Evolutionary conservation across 2,329 filamentous ascomycete species (phyloP).

Genomic region (Ophiostoma piceae): DNA sequence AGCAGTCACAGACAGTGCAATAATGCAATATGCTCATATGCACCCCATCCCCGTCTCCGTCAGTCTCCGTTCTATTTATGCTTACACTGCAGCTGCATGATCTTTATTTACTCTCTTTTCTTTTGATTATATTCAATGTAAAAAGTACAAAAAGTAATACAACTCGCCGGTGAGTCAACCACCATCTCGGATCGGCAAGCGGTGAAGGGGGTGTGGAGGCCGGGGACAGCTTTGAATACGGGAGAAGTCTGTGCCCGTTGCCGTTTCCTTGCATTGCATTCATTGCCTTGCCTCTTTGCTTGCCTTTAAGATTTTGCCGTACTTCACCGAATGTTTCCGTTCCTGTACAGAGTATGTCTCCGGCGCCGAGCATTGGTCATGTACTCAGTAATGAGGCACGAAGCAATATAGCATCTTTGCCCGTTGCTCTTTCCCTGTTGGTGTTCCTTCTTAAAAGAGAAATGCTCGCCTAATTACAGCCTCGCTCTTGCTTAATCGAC

Average conservation of each 20-base stretch:
- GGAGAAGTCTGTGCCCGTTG: not conserved
- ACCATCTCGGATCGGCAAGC: constrained; percentile 20
- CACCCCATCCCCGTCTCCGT: not conserved
- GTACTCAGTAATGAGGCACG: no score
- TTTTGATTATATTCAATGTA: no score
- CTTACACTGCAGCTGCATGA: not conserved
- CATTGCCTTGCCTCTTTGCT: no score
- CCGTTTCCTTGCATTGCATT: no score
- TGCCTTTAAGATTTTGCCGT: not conserved
- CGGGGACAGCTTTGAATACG: not conserved
- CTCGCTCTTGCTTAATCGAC: not conserved
- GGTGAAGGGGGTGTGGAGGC: not conserved
- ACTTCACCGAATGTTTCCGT: not conserved
- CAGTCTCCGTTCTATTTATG: not conserved
- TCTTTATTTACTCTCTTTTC: not conserved
- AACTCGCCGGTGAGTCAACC: constrained; percentile 23
- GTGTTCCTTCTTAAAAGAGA: no score
- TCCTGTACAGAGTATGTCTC: not conserved
- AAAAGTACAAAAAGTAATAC: not conserved
- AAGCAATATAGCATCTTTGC: not conserved
- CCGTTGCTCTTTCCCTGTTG: not conserved
- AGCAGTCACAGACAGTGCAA: not conserved
- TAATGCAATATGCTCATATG: not conserved
- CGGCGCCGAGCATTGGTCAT: not conserved
- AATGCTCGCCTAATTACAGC: no score